phyloP scores from a whole-genome alignment of 805 yeast species.

The Limtongozyma cylindracea region DNA sequence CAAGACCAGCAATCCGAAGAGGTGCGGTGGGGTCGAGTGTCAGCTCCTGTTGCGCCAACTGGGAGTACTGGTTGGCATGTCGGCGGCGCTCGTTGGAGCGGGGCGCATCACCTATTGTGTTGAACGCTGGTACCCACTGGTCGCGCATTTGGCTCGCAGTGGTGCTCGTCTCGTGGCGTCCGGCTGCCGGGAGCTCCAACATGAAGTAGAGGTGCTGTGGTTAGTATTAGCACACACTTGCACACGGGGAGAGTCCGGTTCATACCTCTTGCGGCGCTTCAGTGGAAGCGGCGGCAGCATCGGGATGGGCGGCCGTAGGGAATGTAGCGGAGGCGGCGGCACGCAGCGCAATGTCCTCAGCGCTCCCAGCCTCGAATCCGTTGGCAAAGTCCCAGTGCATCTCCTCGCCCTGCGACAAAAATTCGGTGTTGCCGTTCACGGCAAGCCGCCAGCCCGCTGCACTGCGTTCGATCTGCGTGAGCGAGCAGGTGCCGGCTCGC shows the following conservation, averaged over 20 bases:
- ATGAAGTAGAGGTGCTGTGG: conserved; percentile 10
- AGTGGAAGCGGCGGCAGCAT: conserved; percentile 1
- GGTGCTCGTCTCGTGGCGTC: too few relatives aligned
- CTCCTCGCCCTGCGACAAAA: conserved; percentile 59
- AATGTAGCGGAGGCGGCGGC: conserved; percentile 2
- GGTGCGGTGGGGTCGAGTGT: conserved; percentile 14
- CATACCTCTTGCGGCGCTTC: conserved; percentile 4
- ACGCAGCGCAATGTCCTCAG: conserved; percentile 52
- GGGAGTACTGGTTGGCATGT: too few relatives aligned
- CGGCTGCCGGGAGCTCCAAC: conserved; percentile 8
- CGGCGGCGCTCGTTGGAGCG: too few relatives aligned
- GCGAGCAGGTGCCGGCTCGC: conserved; percentile 67
- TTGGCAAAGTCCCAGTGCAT: conserved; percentile 77
- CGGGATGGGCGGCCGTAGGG: conserved; percentile 1
- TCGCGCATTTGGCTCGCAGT: too few relatives aligned
- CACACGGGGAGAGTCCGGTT: conserved; percentile 1
- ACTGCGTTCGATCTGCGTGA: conserved; percentile 26
- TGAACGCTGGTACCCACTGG: too few relatives aligned
- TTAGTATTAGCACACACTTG: conserved; percentile 4
- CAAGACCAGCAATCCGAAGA: conserved; percentile 12
- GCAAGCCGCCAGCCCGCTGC: conserved; percentile 26
- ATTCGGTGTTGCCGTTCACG: conserved; percentile 53
- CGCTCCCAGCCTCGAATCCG: conserved; percentile 73
- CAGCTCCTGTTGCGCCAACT: conserved; percentile 1
- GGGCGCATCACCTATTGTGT: too few relatives aligned